phyloP scores from a whole-genome alignment of 1,284 basidiomycete genomes.

The Pisolithus thermaeus region DNA sequence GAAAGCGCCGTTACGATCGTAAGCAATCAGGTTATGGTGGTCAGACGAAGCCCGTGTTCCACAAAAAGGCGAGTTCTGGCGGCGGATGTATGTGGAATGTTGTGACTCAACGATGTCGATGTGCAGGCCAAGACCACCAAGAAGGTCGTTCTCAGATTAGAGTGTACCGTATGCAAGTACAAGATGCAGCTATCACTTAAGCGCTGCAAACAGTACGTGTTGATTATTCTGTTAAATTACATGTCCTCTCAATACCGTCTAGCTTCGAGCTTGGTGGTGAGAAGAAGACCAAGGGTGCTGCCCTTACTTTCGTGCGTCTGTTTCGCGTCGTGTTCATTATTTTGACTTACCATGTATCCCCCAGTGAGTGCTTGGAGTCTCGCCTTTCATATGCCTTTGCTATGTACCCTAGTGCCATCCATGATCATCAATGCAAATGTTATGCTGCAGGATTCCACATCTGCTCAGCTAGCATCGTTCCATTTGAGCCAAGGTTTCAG shows the following conservation, averaged over 20 bases:
- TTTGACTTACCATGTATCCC: neutral
- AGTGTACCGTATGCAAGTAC: constrained; percentile 99
- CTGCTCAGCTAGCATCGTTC: neutral
- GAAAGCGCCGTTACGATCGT: constrained; percentile 99
- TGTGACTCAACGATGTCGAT: constrained; percentile 1
- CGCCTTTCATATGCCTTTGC: constrained; percentile 1
- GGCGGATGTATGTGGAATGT: neutral
- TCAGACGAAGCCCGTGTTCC: constrained; percentile 99
- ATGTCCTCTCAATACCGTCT: constrained; percentile 20
- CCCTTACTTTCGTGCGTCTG: constrained; percentile 79
- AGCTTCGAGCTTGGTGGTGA: constrained; percentile 99
- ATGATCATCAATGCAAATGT: neutral
- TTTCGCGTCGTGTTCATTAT: neutral
- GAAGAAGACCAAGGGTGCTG: constrained; percentile 99
- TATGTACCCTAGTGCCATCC: neutral
- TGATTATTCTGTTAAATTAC: neutral
- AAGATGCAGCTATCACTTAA: constrained; percentile 95
- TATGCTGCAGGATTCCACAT: neutral
- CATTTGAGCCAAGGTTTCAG: neutral
- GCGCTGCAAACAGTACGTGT: constrained; percentile 95
- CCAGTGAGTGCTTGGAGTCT: neutral
- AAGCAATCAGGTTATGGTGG: constrained; percentile 99
- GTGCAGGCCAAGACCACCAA: constrained; percentile 90
- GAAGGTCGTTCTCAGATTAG: constrained; percentile 97
- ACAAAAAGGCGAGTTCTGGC: constrained; percentile 79